These are phyloP conservation scores for Wickerhamomyces silvicola DNA, from an alignment of 805 yeast genomes.

Conservation along the genomic window DNA sequence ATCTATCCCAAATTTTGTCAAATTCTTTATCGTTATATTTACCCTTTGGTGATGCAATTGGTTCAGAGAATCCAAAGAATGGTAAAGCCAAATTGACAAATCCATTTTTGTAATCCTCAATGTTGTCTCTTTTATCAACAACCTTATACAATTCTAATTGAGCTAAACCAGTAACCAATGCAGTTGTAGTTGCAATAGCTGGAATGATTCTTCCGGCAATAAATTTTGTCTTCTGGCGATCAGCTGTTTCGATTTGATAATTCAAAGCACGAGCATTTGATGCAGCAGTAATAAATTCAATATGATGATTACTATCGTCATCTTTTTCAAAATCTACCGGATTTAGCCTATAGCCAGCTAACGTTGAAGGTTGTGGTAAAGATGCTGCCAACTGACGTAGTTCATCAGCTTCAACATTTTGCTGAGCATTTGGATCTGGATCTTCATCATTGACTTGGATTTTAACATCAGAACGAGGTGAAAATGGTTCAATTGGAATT, in stretches of 20 bases:
- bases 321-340: constrained; percentile 98
- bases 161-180: constrained; percentile 91
- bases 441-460: constrained; percentile 86
- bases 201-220: constrained; percentile 99
- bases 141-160: constrained; percentile 90
- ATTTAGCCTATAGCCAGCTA: constrained; percentile 79
- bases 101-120: constrained; percentile 90
- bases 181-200: constrained; percentile 99
- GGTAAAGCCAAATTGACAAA: constrained; percentile 90
- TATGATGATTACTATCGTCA: constrained; percentile 94
- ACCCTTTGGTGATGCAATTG: constrained; percentile 78
- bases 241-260: constrained; percentile 84
- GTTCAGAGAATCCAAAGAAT: constrained; percentile 95
- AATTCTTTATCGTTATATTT: constrained; percentile 72
- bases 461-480: constrained; percentile 67
- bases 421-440: constrained; percentile 71
- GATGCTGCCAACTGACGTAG: constrained; percentile 64
- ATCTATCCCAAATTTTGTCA: constrained; percentile 94
- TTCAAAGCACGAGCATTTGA: constrained; percentile 94
- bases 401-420: constrained; percentile 51
- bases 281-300: constrained; percentile 92
- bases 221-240: constrained; percentile 84
- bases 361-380: constrained; percentile 80
- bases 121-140: constrained; percentile 61
- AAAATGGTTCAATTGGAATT: constrained; percentile 53